These are phyloP conservation scores for Globisporangium carolinianum DNA, from an alignment of 352 stramenopile species.

Conservation along the genomic window DNA sequence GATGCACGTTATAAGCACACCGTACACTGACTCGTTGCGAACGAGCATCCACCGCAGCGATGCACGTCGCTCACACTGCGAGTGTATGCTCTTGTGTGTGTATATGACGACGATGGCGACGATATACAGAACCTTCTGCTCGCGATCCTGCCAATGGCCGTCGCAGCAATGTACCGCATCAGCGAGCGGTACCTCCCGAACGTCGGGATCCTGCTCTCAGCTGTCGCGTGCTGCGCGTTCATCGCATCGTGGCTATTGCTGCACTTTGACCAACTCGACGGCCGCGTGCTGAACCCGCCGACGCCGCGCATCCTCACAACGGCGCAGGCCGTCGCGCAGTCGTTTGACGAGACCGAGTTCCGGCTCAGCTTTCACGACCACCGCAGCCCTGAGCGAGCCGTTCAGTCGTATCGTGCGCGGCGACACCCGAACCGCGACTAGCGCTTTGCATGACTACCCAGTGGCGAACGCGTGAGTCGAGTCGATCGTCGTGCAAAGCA, in stretches of 20 bases:
- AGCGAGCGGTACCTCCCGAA: conserved; percentile 31
- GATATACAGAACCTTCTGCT: conserved; percentile 32
- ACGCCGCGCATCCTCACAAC: conserved; percentile 20
- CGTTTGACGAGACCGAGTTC: conserved; percentile 13
- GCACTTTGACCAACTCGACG: conserved; percentile 20
- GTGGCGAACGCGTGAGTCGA: no score
- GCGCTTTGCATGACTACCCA: background rate
- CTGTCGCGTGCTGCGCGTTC: conserved; percentile 15
- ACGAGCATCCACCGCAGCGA: no score
- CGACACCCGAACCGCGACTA: background rate
- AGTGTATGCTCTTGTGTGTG: no score
- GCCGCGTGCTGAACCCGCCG: conserved; percentile 20
- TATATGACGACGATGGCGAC: no score
- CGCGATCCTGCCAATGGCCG: conserved; percentile 29
- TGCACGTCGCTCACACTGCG: background rate
- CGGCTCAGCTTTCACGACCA: conserved; percentile 9
- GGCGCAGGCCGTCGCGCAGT: conserved; percentile 12
- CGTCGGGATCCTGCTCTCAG: conserved; percentile 26
- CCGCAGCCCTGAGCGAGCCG: conserved; percentile 1
- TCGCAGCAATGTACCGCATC: conserved; percentile 29
- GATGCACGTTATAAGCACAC: no score
- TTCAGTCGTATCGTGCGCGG: background rate
- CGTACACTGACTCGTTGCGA: no score
- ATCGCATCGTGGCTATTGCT: conserved; percentile 17
- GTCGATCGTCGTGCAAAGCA: background rate